Conservation (phyloP, 176 grass and related monocot species). For the Cymbopogon citratus region DNA sequence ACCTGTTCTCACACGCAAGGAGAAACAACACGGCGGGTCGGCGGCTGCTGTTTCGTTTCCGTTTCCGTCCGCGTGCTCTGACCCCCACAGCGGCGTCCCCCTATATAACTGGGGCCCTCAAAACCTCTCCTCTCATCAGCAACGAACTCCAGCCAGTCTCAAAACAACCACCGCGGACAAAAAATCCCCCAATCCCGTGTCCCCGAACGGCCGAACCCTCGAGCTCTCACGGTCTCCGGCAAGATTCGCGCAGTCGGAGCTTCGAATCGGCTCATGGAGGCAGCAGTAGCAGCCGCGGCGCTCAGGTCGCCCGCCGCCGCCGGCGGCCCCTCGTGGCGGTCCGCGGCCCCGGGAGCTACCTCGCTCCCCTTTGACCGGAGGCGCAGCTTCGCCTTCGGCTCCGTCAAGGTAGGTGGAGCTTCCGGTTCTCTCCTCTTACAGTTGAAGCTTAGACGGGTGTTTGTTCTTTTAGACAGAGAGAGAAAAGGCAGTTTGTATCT, state of each 20-base stretch:
- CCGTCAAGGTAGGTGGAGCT: slow-evolving; percentile 51
- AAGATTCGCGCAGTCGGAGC: not conserved
- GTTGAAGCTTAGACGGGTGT: not conserved
- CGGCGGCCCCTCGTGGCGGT: slow-evolving; percentile 31
- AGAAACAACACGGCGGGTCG: slow-evolving; percentile 11
- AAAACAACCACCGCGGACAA: not conserved
- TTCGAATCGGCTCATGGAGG: slow-evolving; percentile 34
- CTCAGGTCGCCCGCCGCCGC: slow-evolving; percentile 54
- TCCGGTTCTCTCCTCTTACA: not conserved
- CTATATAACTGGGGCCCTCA: not conserved
- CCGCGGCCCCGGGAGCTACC: not conserved
- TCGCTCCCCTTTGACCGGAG: slow-evolving; percentile 37
- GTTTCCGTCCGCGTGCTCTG: slow-evolving; percentile 26
- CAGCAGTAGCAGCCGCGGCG: slow-evolving; percentile 39
- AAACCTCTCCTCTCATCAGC: not conserved
- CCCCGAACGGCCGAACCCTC: not conserved
- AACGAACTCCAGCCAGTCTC: not conserved
- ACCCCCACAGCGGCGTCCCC: not conserved
- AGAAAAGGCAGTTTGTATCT: not conserved
- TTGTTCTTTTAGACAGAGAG: not conserved
- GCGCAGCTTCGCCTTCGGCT: slow-evolving; percentile 28
- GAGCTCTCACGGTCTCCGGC: not conserved
- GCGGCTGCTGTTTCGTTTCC: not conserved
- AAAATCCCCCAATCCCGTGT: slow-evolving; percentile 20
- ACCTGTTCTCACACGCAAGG: slow-evolving; percentile 1